Evolutionary conservation across 768 basidiomycete species (phyloP), one percentile per base, ranked within the genome.

Genomic region (Roridomyces roridus): DNA sequence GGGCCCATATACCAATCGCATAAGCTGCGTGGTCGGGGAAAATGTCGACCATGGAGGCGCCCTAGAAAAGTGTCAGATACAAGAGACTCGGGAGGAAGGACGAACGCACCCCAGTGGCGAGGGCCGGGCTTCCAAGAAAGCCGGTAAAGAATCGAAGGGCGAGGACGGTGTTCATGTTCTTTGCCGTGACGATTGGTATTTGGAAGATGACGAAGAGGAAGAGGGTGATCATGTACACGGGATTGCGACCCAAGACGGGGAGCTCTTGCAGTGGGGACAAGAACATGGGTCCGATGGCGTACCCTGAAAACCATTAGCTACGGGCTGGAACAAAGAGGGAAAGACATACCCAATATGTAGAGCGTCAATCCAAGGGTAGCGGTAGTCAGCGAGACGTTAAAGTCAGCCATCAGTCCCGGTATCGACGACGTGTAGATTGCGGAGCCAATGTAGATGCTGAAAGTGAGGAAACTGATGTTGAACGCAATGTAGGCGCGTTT

Each of bases 91-190:
- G 21, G 14, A 18, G 12, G 8, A 11, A 21, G n/a, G 21, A 35
- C 14, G 46, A 36, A 24, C 21, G 37, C 28, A 50, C 55, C 10
- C 70, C 70, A 2, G 71, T 73, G 0, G 70, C 72, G 24, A 73
- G 69, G 7, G 69, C 62, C 11, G 72, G 71, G 6, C 63, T 67
- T 7, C 70, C 71, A 18, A 69, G 56, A 49, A 70, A 70, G 5
- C 71, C 71, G 3, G 71, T 66, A 14, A 72, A 53, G 62, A 73
- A 72, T 14, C 72, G 67, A 46, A 72, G 63, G 21, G 65, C 68
- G 40, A 73, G 65, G 28, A 72, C 46, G 55, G 66, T 67, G 24
- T 60, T 63, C 25, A 71, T 60, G 53, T 70, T 72, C 28, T 58
- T 62, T 3, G 70, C 64, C 4, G 69, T 63, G 31, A 69, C 67